A percentile compares a stretch with the other conserved stretches of the same genome.
Conservation (phyloP, 2,329 filamentous ascomycete species). For the Xylaria polymorpha region DNA sequence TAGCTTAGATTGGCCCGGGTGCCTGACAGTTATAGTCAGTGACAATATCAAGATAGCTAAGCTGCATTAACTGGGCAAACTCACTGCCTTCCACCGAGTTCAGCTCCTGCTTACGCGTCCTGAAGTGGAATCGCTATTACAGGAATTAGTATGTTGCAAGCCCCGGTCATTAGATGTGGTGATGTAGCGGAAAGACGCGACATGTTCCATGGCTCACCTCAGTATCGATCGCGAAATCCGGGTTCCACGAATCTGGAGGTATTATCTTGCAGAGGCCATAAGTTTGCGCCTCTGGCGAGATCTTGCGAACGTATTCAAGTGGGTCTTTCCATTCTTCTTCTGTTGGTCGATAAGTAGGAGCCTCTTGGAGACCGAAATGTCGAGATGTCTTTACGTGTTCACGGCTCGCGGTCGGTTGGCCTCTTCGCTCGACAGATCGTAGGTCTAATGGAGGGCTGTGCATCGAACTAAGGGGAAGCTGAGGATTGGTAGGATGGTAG, state of each 20-base stretch:
- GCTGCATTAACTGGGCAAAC: slow-evolving; percentile 49
- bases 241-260: slow-evolving; percentile 93
- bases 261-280: slow-evolving; percentile 97
- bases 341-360: slow-evolving; percentile 89
- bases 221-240: slow-evolving; percentile 94
- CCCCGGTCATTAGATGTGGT: background rate
- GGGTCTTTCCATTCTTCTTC: slow-evolving; percentile 96
- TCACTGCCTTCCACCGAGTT: slow-evolving; percentile 98
- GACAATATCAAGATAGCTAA: slow-evolving; percentile 1
- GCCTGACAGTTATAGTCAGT: slow-evolving; percentile 61
- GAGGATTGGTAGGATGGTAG: slow-evolving; percentile 63
- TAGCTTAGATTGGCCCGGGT: slow-evolving; percentile 97
- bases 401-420: slow-evolving; percentile 79
- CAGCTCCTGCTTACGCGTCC: slow-evolving; percentile 93
- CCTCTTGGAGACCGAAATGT: slow-evolving; percentile 87
- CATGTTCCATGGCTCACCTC: slow-evolving; percentile 71
- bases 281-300: slow-evolving; percentile 83
- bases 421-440: slow-evolving; percentile 89
- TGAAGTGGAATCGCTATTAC: slow-evolving; percentile 90
- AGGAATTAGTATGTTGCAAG: slow-evolving; percentile 32
- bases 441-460: slow-evolving; percentile 78
- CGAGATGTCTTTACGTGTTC: slow-evolving; percentile 82
- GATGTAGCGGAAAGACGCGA: background rate
- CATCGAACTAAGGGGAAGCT: slow-evolving; percentile 66
- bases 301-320: slow-evolving; percentile 92